Conservation (phyloP, 768 basidiomycete species). For the Gloeostereum incarnatum region DNA sequence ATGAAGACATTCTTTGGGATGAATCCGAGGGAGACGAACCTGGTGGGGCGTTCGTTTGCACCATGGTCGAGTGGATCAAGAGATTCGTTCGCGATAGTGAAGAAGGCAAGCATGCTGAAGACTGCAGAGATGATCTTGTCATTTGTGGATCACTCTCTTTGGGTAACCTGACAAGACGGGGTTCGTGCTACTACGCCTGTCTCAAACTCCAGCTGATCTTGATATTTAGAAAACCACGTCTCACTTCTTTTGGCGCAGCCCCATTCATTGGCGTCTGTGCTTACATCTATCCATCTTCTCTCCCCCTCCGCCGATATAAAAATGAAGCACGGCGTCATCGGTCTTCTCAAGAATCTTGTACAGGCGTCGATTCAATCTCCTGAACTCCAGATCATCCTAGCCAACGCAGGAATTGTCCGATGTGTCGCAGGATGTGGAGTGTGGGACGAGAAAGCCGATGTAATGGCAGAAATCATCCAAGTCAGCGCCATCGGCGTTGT, state of each 20-base stretch:
- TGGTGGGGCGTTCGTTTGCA: constrained; percentile 63
- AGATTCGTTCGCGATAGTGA: constrained; percentile 35
- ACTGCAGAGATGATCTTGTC: constrained; percentile 62
- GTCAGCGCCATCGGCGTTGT: constrained; percentile 79
- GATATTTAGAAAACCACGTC: constrained; percentile 39
- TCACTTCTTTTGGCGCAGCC: constrained; percentile 55
- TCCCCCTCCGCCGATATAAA: constrained; percentile 57
- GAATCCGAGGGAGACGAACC: constrained; percentile 42
- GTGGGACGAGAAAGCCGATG: constrained; percentile 66
- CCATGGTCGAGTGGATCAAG: constrained; percentile 72
- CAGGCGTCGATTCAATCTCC: constrained; percentile 53
- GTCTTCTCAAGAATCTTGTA: constrained; percentile 80
- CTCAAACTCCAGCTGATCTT: background rate
- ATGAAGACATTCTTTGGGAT: constrained; percentile 73
- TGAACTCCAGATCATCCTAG: constrained; percentile 49
- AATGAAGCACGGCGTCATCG: constrained; percentile 83
- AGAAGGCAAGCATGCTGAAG: constrained; percentile 12
- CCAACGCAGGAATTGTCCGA: constrained; percentile 53
- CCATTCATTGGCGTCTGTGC: constrained; percentile 50
- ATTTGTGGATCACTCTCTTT: constrained; percentile 79
- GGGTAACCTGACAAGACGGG: constrained; percentile 73
- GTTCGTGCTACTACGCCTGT: constrained; percentile 25
- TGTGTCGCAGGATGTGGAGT: constrained; percentile 52
- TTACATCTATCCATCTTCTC: constrained; percentile 50
- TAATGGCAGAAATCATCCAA: constrained; percentile 80